Evolutionary conservation across 2,329 filamentous ascomycete genomes (phyloP).

Genomic region (Neopestalotiopsis clavispora): DNA sequence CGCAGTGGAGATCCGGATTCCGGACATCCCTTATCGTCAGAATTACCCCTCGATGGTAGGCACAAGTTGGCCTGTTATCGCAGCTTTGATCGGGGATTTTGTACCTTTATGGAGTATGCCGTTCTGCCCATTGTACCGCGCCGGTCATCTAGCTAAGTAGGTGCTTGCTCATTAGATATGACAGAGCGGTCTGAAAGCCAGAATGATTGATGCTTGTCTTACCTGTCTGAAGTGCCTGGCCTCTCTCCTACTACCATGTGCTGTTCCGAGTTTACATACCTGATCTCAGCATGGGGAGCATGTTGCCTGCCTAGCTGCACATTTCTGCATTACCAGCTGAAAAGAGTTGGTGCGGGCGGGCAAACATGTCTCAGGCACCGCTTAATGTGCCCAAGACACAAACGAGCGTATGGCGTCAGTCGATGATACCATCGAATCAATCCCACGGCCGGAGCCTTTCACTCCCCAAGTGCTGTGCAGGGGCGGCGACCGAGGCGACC

Average conservation of each 20-base stretch:
- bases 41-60: neutral
- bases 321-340: neutral
- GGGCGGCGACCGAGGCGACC: neutral
- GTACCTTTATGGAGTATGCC: neutral
- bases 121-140: neutral
- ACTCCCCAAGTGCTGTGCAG: no score
- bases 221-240: no score
- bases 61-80: neutral
- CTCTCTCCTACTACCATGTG: no score
- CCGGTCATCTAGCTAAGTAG: neutral
- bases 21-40: constrained; percentile 3
- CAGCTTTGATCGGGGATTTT: neutral
- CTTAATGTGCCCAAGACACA: neutral
- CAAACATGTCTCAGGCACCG: neutral
- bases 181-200: no score
- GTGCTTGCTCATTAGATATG: no score
- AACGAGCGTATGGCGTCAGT: neutral
- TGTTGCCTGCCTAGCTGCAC: no score
- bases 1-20: constrained; percentile 6
- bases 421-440: no score
- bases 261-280: no score
- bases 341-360: neutral
- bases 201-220: no score
- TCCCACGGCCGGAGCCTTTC: no score
- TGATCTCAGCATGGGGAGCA: no score